phyloP scores from a whole-genome alignment of 2,329 filamentous ascomycete genomes.

The Hyphodiscus sp. region DNA sequence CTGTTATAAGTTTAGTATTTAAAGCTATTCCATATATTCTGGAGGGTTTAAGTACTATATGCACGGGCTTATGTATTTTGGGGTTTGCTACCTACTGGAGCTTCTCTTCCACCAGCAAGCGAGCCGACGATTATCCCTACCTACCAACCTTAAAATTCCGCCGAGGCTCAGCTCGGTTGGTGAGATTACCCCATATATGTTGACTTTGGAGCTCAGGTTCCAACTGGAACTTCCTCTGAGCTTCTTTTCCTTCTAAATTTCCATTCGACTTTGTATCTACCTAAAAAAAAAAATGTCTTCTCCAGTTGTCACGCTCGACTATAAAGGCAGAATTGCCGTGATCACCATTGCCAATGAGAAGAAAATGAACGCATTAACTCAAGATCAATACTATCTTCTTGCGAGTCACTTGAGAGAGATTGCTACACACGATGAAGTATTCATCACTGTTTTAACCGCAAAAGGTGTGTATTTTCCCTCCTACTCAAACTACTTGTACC shows the following conservation, averaged over 20 bases:
- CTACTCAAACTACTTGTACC: not conserved
- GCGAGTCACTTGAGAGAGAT: slow-evolving; percentile 69
- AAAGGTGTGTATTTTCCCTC: slow-evolving; percentile 53
- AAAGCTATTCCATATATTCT: too few relatives aligned
- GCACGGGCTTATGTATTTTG: too few relatives aligned
- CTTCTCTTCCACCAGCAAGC: too few relatives aligned
- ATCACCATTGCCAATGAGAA: slow-evolving; percentile 79
- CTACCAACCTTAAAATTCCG: slow-evolving; percentile 1
- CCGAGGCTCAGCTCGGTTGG: slow-evolving; percentile 11
- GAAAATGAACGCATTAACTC: slow-evolving; percentile 80
- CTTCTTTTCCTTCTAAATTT: not conserved
- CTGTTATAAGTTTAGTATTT: too few relatives aligned
- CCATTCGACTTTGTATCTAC: not conserved
- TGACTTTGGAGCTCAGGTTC: too few relatives aligned
- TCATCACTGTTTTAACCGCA: slow-evolving; percentile 76
- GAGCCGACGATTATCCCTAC: too few relatives aligned
- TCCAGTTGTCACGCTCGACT: slow-evolving; percentile 40
- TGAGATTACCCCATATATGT: slow-evolving; percentile 10
- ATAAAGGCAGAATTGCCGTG: slow-evolving; percentile 65
- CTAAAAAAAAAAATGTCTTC: slow-evolving; percentile 20
- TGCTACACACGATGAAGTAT: slow-evolving; percentile 71
- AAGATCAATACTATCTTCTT: slow-evolving; percentile 70
- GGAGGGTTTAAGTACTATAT: too few relatives aligned
- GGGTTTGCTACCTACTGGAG: too few relatives aligned
- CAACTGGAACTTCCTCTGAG: too few relatives aligned